Base-by-base conservation (phyloP, 2,329 filamentous ascomycete genomes). In the Nemania sp. region DNA sequence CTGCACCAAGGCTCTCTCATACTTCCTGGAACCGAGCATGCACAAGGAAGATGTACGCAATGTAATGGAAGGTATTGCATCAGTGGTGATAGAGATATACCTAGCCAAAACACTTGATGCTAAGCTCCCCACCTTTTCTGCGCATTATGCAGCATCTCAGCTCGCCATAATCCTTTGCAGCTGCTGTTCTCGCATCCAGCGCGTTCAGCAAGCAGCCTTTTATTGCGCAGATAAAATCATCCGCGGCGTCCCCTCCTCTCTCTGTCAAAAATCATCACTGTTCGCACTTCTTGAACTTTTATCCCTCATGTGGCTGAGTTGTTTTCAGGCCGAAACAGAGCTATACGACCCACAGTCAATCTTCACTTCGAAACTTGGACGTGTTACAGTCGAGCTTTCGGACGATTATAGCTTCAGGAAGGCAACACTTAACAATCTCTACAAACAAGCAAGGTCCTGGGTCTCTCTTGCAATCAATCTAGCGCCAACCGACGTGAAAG, bases 21-120 rank as follows among this genome's bases (percentile, higher is more conserved):
- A 99, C 72, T 99, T 97, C 72, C 77, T 96, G n/a, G 94, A 99
- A 66, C 91, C 91, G 5, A 92, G 90, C 64, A 88, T 87, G 82
- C 79, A 83, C 31, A 81, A 77, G 54, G 79, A 79, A 11, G 83
- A 86, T 46, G 81, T 86, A 47, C 84, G 80, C 68, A 82, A 75
- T 62, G 80, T 80, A 23, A 87, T 88, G 84, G 83, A 86, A 59
- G 80, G 81, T 7, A 80, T 87, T 54, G 79, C 82, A 36, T 70
- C 75, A n/a, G 82, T 84, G 12, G 88, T 91, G 15, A 83, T 97
- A 36, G 85, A 88, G 49, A 86, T 85, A 26, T 99, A 97, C 68
- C 73, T 97, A 47, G 77, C 79, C 24, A 90, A 88, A 69, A 90
- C 90, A 0, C 73, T 94, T 9, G 80, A 80, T 12, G 91, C 88